phyloP scores from a whole-genome alignment of 768 basidiomycete genomes.

The Daedalea quercina region DNA sequence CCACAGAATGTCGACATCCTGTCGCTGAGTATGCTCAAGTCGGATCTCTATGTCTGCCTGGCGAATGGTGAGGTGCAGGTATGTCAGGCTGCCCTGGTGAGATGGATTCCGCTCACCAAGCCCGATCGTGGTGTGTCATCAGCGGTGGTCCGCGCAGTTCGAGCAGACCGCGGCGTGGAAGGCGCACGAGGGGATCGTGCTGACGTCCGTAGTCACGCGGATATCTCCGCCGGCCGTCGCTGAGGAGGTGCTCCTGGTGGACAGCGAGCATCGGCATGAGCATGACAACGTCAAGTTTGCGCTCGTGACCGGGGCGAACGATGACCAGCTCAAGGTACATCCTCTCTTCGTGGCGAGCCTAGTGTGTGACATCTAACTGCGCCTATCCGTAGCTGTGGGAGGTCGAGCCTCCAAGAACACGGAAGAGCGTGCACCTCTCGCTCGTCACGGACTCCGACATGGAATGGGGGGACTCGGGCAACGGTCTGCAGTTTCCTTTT shows the following conservation, averaged over 20 bases:
- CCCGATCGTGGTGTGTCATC: no score
- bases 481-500: not conserved
- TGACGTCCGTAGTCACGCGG: conserved; percentile 65
- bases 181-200: conserved; percentile 74
- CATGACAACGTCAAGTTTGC: conserved; percentile 23
- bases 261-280: not conserved
- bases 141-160: conserved; percentile 83
- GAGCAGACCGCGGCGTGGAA: conserved; percentile 80
- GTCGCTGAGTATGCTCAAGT: conserved; percentile 63
- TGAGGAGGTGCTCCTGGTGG: not conserved
- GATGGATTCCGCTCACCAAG: not conserved
- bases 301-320: conserved; percentile 79
- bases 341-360: conserved; percentile 3
- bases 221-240: not conserved
- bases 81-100: not conserved
- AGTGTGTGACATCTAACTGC: not conserved
- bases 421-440: not conserved
- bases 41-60: conserved; percentile 42
- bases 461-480: conserved; percentile 6
- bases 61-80: conserved; percentile 67
- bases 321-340: conserved; percentile 74
- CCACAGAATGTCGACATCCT: conserved; percentile 72
- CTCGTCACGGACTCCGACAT: not conserved
- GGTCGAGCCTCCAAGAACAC: conserved; percentile 21
- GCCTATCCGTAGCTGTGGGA: conserved; percentile 31